Conservation (phyloP, 495 filamentous ascomycete species). For the Collariella sp. region DNA sequence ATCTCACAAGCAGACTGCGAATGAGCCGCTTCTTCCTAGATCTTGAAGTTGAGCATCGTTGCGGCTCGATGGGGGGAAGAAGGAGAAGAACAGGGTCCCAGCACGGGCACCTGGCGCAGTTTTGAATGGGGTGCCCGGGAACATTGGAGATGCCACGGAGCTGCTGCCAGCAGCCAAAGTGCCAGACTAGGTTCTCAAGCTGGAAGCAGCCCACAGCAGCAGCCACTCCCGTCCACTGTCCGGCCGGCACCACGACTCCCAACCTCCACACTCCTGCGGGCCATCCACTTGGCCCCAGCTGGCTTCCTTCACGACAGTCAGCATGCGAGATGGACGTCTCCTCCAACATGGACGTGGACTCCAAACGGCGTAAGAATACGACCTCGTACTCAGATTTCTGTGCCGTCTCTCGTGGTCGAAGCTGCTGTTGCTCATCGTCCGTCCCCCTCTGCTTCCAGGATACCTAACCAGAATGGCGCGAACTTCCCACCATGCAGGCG, state of each 20-base stretch:
- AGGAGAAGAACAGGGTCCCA: conserved; percentile 25
- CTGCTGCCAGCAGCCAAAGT: background rate
- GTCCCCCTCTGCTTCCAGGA: no score
- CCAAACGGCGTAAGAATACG: background rate
- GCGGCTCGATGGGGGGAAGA: conserved; percentile 37
- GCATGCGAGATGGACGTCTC: background rate
- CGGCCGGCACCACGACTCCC: background rate
- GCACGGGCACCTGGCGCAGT: conserved; percentile 31
- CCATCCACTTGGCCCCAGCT: background rate
- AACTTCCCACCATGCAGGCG: background rate
- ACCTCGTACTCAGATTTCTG: background rate
- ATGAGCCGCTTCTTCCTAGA: conserved; percentile 42
- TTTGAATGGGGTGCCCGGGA: conserved; percentile 31
- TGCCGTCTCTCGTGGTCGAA: no score
- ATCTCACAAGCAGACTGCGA: conserved; percentile 40
- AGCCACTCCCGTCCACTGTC: background rate
- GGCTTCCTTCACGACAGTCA: conserved; percentile 3
- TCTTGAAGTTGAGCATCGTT: conserved; percentile 41
- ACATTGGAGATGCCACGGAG: conserved; percentile 9
- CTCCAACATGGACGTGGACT: background rate
- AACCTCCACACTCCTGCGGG: conserved; percentile 1
- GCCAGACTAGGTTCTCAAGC: background rate
- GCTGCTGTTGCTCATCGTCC: background rate
- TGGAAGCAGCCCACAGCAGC: background rate
- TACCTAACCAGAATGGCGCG: no score